Conservation (phyloP, 768 basidiomycete species). For the Suillus weaverae region DNA sequence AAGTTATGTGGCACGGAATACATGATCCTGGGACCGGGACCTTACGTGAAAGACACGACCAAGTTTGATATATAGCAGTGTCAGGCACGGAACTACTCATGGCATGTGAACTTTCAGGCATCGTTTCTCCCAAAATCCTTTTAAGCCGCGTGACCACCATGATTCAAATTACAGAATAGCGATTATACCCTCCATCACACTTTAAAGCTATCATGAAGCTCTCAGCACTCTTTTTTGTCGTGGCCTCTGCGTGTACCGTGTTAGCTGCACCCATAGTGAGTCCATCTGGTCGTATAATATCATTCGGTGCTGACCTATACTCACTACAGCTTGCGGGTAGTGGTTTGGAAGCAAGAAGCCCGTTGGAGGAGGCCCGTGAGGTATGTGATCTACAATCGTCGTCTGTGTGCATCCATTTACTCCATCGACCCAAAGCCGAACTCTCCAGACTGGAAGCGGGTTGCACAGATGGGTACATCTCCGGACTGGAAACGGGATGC, state of each 20-base stretch:
- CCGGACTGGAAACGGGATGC: not conserved
- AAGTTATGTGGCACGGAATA: not conserved
- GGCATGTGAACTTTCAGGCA: slow-evolving; percentile 11
- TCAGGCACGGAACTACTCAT: slow-evolving; percentile 8
- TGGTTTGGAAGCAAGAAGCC: not conserved
- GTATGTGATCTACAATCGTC: not conserved
- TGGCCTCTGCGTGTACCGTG: slow-evolving; percentile 3
- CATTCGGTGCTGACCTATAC: not conserved
- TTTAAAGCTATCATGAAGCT: slow-evolving; percentile 5
- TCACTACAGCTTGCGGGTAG: not conserved
- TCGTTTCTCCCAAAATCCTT: slow-evolving; percentile 1
- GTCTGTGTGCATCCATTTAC: not conserved
- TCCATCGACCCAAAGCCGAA: not conserved
- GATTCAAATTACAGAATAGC: not conserved
- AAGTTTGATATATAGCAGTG: slow-evolving; percentile 1
- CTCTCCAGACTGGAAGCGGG: not conserved
- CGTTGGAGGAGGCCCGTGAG: not conserved
- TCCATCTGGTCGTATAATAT: not conserved
- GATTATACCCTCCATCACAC: not conserved
- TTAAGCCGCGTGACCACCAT: not conserved
- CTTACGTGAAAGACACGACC: not conserved
- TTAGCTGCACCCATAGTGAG: slow-evolving; percentile 7
- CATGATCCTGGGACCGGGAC: not conserved
- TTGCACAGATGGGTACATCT: no score
- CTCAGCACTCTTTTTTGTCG: slow-evolving; percentile 1